Evolutionary conservation across 345 rosid genomes (phyloP).

Genomic region (Litchi chinensis): DNA sequence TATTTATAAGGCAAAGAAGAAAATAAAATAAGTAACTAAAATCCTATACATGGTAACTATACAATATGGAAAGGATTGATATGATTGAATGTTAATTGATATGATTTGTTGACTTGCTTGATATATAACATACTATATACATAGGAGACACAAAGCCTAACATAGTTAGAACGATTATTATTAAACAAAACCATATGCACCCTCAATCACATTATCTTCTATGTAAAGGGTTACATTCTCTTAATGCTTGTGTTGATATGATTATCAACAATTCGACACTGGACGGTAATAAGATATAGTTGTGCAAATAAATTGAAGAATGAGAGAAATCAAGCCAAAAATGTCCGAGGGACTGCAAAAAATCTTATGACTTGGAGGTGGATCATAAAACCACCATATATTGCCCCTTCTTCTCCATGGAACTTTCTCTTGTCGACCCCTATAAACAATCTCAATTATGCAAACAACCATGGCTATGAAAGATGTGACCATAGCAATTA

Average conservation of each 20-base stretch:
- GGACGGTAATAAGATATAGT: background rate
- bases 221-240: no score
- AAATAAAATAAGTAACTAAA: no score
- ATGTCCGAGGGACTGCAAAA: background rate
- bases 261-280: background rate
- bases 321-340: slow-evolving; percentile 5
- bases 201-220: no score
- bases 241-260: background rate
- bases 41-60: no score
- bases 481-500: slow-evolving; percentile 3
- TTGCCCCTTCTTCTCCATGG: background rate
- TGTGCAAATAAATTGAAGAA: slow-evolving; percentile 4
- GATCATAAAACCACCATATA: slow-evolving; percentile 8
- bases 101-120: no score
- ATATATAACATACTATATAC: no score
- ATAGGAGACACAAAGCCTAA: no score
- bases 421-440: background rate
- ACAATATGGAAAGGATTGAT: no score
- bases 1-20: no score
- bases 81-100: no score
- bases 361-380: background rate
- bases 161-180: no score
- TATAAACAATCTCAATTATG: background rate
- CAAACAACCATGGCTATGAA: slow-evolving; percentile 1
- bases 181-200: no score